Evolutionary conservation across 345 rosid species (phyloP).

Genomic region (Raphanus raphanistrum): DNA sequence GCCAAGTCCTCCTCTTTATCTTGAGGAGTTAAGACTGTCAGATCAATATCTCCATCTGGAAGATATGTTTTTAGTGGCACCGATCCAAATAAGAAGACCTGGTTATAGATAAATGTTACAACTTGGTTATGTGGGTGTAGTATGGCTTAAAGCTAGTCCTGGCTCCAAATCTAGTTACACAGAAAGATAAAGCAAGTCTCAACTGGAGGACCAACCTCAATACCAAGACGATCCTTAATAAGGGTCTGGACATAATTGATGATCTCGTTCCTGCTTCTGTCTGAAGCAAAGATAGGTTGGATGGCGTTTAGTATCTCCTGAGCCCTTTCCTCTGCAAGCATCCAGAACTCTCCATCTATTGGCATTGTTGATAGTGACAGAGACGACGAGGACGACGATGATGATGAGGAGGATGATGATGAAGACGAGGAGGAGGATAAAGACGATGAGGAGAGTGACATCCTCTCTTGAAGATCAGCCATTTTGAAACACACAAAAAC

Average conservation of each 20-base stretch:
- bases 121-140: no score
- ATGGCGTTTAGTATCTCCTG: constrained; percentile 63
- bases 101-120: background rate
- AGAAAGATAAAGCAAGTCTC: background rate
- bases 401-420: background rate
- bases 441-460: constrained; percentile 21
- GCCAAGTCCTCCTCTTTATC: constrained; percentile 61
- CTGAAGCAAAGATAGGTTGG: constrained; percentile 66
- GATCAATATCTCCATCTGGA: constrained; percentile 95
- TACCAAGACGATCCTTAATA: constrained; percentile 48
- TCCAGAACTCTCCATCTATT: constrained; percentile 60
- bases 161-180: background rate
- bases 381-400: constrained; percentile 41
- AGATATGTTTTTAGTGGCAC: constrained; percentile 85
- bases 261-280: constrained; percentile 56
- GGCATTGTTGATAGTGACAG: constrained; percentile 38
- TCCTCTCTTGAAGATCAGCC: constrained; percentile 53
- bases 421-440: background rate
- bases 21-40: constrained; percentile 60
- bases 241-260: constrained; percentile 54
- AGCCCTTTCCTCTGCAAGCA: constrained; percentile 67
- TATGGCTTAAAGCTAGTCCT: background rate
- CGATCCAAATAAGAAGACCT: constrained; percentile 76
- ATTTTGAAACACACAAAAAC: constrained; percentile 38
- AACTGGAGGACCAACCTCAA: constrained; percentile 54